Evolutionary conservation across 169 alveolate genomes (phyloP).

Genomic region (Plasmodium fragile): DNA sequence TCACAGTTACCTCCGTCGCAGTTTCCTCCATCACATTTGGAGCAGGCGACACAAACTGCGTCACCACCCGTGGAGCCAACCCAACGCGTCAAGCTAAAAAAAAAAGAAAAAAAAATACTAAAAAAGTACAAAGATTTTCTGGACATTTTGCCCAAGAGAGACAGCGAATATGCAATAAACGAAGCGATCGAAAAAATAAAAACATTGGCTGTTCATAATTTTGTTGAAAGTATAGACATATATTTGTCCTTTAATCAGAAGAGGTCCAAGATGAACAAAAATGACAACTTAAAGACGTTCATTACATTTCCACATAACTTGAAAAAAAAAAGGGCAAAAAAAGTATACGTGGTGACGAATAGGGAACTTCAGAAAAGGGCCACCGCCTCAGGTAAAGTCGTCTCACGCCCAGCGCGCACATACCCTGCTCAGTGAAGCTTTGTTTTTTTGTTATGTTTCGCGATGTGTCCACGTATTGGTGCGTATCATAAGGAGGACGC

Average conservation of each 20-base stretch:
- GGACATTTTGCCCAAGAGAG: constrained; percentile 56
- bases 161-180: constrained; percentile 28
- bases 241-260: constrained; percentile 63
- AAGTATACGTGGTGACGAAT: constrained; percentile 57
- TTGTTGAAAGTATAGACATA: constrained; percentile 70
- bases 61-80: neutral
- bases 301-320: constrained; percentile 74
- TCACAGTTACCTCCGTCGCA: neutral
- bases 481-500: neutral
- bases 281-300: constrained; percentile 71
- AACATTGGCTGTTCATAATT: constrained; percentile 72
- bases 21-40: neutral
- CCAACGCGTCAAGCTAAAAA: constrained; percentile 41
- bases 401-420: neutral
- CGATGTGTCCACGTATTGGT: neutral
- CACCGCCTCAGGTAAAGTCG: constrained; percentile 27
- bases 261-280: constrained; percentile 71
- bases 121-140: constrained; percentile 63
- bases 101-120: constrained; percentile 63
- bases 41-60: neutral
- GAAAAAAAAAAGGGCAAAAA: constrained; percentile 71
- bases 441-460: neutral
- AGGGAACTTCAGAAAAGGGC: constrained; percentile 21
- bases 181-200: constrained; percentile 74
- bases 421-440: neutral